Base-by-base conservation (phyloP, 2,329 filamentous ascomycete species). In the Xylariaceae sp. region DNA sequence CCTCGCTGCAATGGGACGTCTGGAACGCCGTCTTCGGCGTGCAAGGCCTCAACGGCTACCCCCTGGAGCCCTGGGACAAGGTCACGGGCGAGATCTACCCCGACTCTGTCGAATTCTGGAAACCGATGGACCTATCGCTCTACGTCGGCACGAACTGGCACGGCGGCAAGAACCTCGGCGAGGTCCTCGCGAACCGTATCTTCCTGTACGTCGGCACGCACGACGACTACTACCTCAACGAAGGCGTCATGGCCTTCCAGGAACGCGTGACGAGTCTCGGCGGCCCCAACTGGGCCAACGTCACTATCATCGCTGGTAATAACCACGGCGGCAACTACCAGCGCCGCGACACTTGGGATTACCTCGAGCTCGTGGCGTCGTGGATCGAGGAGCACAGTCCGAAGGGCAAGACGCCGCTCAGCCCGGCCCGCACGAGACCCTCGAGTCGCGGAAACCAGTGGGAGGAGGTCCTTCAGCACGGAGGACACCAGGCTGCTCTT, bases 11-110 rank as follows among this genome's bases (percentile, higher is more conserved):
- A 44, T 67, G 65, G 65, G 65, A 67, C 53, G 57, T 64, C 6
- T 67, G 65, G 65, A 66, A 67, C 49, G 59, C 63, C 13, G 65
- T 66, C 2, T 67, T 67, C 18, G 65, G 65, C 55, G 59, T 51
- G 30, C 65, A 67, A 49, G 65, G 65, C 0, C 52, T 65, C 1
- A 67, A 67, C 51, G 60, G 61, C 4, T 65, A 64, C 51, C 65
- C 65, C 1, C 53, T 67, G 2, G 65, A 67, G 58, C 65, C 65
- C 10, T 67, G 65, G 65, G 65, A 67, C 39, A 67, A 67, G 51
- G 64, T 67, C 18, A 67, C 65, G 1, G 65, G 65, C 49, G 65
- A 67, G 54, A 63, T 67, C 39, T 66, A 62, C 58, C 60, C 61
- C 0, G 65, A 60, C 1, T 47, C 64, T 1, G 65, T 67, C 5